Conservation (phyloP, 257 asterid species). For the Solanum pimpinellifolium region DNA sequence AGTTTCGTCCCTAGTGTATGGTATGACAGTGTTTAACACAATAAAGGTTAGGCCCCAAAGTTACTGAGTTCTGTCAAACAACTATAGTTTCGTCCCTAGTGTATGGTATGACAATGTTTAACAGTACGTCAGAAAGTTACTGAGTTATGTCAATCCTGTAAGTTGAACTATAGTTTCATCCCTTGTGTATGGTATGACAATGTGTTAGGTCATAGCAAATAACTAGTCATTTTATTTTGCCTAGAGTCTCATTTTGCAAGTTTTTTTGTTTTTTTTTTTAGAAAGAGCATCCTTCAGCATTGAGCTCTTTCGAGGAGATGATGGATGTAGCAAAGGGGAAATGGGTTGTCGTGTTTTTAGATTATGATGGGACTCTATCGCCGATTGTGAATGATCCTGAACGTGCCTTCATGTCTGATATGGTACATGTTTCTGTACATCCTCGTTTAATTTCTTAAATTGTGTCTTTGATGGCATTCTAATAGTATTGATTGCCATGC, state of each 20-base stretch:
- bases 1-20: background rate
- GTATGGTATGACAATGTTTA: background rate
- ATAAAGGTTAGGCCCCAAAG: background rate
- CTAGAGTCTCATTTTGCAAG: background rate
- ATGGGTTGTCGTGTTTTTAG: slow-evolving; percentile 60
- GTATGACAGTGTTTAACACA: background rate
- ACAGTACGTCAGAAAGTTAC: background rate
- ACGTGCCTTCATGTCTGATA: slow-evolving; percentile 73
- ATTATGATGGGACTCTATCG: slow-evolving; percentile 75
- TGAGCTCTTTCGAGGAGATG: slow-evolving; percentile 28
- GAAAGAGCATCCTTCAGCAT: slow-evolving; percentile 58
- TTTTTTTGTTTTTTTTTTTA: background rate
- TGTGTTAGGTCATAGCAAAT: background rate
- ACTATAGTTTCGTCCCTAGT: background rate
- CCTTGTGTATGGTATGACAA: background rate
- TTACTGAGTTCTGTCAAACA: background rate
- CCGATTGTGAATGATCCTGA: slow-evolving; percentile 78
- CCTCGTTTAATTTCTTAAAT: background rate
- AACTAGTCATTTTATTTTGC: background rate
- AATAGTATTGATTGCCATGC: background rate
- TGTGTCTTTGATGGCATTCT: background rate
- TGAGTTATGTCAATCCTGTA: rapidly evolving
- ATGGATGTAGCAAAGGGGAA: slow-evolving; percentile 19
- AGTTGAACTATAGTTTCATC: background rate
- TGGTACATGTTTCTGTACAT: slow-evolving; percentile 11